Percentiles rank a stretch among this genome's conserved stretches.
Conservation (phyloP, 192 early-diverging fungal species). For the Coemansia asiatica region DNA sequence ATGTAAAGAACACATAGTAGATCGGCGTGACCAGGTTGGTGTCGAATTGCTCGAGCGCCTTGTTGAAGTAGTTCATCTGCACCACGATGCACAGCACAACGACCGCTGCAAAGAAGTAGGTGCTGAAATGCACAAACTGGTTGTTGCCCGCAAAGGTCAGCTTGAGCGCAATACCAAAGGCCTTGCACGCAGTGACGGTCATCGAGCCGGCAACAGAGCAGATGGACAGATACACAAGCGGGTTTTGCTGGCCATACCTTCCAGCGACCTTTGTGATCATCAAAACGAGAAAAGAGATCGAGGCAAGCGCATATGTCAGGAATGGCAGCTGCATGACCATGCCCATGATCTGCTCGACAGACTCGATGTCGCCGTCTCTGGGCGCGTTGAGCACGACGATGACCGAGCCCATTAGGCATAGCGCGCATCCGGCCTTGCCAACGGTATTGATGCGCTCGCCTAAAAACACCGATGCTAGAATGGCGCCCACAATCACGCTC, state of each 20-base stretch:
- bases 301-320: slow-evolving; percentile 73
- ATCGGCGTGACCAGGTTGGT: slow-evolving; percentile 89
- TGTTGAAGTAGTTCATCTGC: slow-evolving; percentile 99
- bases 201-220: slow-evolving; percentile 96
- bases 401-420: slow-evolving; percentile 86
- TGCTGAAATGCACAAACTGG: slow-evolving; percentile 87
- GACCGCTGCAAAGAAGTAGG: slow-evolving; percentile 82
- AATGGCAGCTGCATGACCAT: slow-evolving; percentile 83
- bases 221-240: slow-evolving; percentile 90
- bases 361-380: slow-evolving; percentile 74
- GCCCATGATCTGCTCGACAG: slow-evolving; percentile 80
- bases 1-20: slow-evolving; percentile 96
- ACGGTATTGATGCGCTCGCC: slow-evolving; percentile 79
- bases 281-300: slow-evolving; percentile 61
- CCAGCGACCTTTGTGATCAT: slow-evolving; percentile 85
- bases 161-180: slow-evolving; percentile 88
- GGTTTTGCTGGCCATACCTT: slow-evolving; percentile 72
- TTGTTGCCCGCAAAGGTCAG: slow-evolving; percentile 91
- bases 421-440: slow-evolving; percentile 86
- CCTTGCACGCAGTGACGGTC: slow-evolving; percentile 90
- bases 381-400: slow-evolving; percentile 86
- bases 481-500: slow-evolving; percentile 84
- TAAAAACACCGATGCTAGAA: slow-evolving; percentile 84
- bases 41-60: slow-evolving; percentile 88
- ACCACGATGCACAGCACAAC: slow-evolving; percentile 82